Evolutionary conservation across 768 basidiomycete genomes (phyloP).

Genomic region (Pilatotrama ljubarskyi): DNA sequence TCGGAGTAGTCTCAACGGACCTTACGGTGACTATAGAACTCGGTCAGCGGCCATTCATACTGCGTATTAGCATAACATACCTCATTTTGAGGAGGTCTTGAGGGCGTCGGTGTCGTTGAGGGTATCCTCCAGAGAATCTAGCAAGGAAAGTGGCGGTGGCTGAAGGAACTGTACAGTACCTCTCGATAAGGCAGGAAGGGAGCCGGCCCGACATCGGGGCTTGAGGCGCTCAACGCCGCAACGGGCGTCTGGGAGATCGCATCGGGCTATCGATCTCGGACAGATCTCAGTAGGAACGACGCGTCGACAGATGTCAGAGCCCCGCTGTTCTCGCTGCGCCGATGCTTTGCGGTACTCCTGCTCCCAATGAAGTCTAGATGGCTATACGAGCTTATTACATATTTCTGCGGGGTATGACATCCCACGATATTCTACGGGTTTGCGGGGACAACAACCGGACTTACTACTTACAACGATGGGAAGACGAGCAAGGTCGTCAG

Average conservation of each 20-base stretch:
- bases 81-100: constrained; percentile 39
- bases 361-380: no score
- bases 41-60: constrained; percentile 21
- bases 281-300: constrained; percentile 1
- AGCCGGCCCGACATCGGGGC: not conserved
- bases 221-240: not conserved
- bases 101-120: constrained; percentile 25
- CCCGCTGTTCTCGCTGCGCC: no score
- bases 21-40: constrained; percentile 76
- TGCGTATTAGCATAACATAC: constrained; percentile 29
- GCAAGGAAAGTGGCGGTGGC: constrained; percentile 26
- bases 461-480: no score
- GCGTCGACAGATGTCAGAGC: not conserved
- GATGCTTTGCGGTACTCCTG: no score
- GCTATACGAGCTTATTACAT: no score
- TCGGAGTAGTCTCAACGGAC: constrained; percentile 40
- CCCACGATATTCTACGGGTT: no score
- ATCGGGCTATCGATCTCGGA: not conserved
- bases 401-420: no score
- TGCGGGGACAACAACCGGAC: no score
- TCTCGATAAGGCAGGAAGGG: not conserved
- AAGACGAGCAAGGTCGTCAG: no score
- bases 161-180: constrained; percentile 31
- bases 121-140: constrained; percentile 10
- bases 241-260: not conserved